Base-by-base conservation (phyloP, 1,139 yeast genomes). In the Hemisphaericaspora subhashii region DNA sequence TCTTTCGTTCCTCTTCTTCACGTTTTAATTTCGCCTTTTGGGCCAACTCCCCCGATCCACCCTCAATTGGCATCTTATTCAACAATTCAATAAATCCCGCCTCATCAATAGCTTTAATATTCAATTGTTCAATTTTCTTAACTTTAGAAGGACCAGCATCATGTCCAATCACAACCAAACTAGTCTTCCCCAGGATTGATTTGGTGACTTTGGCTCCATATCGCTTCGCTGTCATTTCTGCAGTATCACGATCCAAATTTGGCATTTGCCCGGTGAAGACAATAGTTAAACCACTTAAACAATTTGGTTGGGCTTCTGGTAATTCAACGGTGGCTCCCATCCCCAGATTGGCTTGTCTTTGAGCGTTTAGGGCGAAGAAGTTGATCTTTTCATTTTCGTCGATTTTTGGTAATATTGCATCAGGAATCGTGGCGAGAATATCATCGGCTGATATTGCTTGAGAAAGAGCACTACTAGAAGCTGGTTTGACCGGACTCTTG, bases 131-230 rank as follows among this genome's bases (percentile, higher is more conserved):
- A 52, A 94, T 92, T 54, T 84, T 87, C 50, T 81, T 79, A 35
- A 92, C 80, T 61, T 92, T 92, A 12, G 89, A 81, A 1, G 98
- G 98, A 0, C 99, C 99, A 1, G 98, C 98, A 50, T 92, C 97
- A 37, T 79, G 88, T 5, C 99, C 99, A 21, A 94, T 72, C 2
- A 92, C 97, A 5, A 92, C 96, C 35, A 89, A 72, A 26, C 88
- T 79, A 0, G 98, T 94, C 54, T 84, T 86, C 15, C 88, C 81
- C 38, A 94, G 86, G 22, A 92, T 84, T 0, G 96, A 78, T 47
- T 87, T 80, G 2, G 96, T 87, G 10, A 90, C 96, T 53, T 83
- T 83, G 11, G 96, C 99, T 13, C 98, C 98, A 53, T 90, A 89
- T 46, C 76, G 73, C 53, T 86, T 83, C 4, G 96, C 96, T 18